Evolutionary conservation across 192 early-diverging fungal species (phyloP), one percentile per base, ranked within the genome.

Genomic region (Coemansia sp.): DNA sequence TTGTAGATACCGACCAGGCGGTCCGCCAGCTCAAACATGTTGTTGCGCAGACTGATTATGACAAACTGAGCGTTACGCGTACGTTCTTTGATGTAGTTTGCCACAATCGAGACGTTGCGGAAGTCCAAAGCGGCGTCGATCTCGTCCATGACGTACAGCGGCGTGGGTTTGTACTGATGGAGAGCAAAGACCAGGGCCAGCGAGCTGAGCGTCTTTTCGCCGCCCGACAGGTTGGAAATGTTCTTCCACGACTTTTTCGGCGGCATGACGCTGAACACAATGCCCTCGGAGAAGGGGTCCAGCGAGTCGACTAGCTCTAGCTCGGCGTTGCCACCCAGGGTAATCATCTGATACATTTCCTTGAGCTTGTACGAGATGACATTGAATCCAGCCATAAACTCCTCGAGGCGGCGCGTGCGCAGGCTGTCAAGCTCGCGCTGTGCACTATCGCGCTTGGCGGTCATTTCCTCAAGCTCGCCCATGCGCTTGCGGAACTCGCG

Each of bases 291-390:
- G 77, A 99, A 99, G 1, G 97, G 97, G 74, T 99, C 97, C 81
- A 98, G 77, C 45, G 82, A 76, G 66, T 99, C 97, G 5, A 98
- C 95, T 29, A 98, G 83, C 74, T 99, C 97, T 29, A 99, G 84
- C 78, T 99, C 97, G 1, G 97, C 96, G 70, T 97, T 97, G 14
- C 97, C 97, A 27, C 97, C 97, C 16, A 98, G 72, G 1, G 97
- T 98, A 67, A 99, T 94, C 91, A 99, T 92, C 90, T 97, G 95
- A 81, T 99, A 98, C 95, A 99, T 99, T 75, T 99, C 97, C 83
- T 99, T 99, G 31, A 99, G 82, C 72, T 94, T 90, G 67, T 90
- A 84, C 16, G 97, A 97, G 38, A 99, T 98, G 11, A 86, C 79
- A 26, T 87, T 92, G 73, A 98, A 99, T 3, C 97, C 95, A 14